phyloP scores from a whole-genome alignment of 2,329 filamentous ascomycete genomes.

The Byssochlamys sp. region DNA sequence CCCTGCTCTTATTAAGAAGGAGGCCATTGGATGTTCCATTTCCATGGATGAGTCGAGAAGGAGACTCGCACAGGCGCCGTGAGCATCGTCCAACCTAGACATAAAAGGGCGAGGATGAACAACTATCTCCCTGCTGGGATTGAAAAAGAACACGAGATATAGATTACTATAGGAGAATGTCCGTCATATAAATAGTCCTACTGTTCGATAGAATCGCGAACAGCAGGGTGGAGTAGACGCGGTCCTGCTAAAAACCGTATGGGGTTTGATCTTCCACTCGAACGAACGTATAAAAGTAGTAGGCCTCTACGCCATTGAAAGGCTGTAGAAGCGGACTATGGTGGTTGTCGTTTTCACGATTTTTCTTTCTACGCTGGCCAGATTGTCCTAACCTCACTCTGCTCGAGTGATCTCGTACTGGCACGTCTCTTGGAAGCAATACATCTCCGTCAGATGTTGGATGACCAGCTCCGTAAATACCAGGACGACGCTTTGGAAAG shows the following conservation, averaged over 20 bases:
- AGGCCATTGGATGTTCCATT: too few species aligned
- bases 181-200: constrained; percentile 40
- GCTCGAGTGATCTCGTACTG: not conserved
- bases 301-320: constrained; percentile 30
- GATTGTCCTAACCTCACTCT: not conserved
- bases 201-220: constrained; percentile 26
- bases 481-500: not conserved
- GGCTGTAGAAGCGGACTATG: constrained; percentile 28
- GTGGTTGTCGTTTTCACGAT: constrained; percentile 12
- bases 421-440: not conserved
- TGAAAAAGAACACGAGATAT: not conserved
- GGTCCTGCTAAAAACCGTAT: constrained; percentile 42
- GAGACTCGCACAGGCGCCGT: too few species aligned
- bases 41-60: too few species aligned
- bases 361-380: not conserved
- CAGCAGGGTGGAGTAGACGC: constrained; percentile 43
- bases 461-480: not conserved
- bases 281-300: constrained; percentile 36
- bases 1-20: too few species aligned
- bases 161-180: constrained; percentile 20
- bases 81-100: too few species aligned
- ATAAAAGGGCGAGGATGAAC: not conserved
- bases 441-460: not conserved
- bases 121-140: not conserved
- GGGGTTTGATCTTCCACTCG: constrained; percentile 39